Percentiles rank a stretch among this genome's conserved stretches.
Evolutionary conservation across 2,329 filamentous ascomycete genomes (phyloP).

Genomic region (Hymenotorrendiella dingleyae): DNA sequence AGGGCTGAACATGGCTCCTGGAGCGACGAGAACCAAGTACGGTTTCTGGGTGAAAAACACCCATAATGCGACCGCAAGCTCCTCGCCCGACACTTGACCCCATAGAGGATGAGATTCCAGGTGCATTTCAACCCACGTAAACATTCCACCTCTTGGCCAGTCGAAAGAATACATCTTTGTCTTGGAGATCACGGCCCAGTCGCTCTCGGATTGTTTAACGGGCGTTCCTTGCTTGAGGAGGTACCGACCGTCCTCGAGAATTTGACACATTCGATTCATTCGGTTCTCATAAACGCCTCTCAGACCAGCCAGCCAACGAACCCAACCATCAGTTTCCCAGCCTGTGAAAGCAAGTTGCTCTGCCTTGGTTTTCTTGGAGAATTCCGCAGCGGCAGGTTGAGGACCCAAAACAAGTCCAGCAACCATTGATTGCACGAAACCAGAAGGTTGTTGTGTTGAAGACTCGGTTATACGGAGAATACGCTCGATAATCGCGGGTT

Average conservation of each 20-base stretch:
- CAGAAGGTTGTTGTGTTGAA: slow-evolving; percentile 76
- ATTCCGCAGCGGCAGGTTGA: slow-evolving; percentile 45
- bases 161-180: slow-evolving; percentile 68
- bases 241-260: slow-evolving; percentile 63
- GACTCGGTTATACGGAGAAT: slow-evolving; percentile 69
- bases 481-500: slow-evolving; percentile 71
- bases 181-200: slow-evolving; percentile 73
- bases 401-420: slow-evolving; percentile 71
- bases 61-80: slow-evolving; percentile 63
- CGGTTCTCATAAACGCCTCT: slow-evolving; percentile 78
- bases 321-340: slow-evolving; percentile 82
- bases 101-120: slow-evolving; percentile 70
- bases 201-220: slow-evolving; percentile 49
- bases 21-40: slow-evolving; percentile 62
- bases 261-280: slow-evolving; percentile 72
- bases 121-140: slow-evolving; percentile 72
- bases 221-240: slow-evolving; percentile 58
- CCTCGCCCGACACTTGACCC: slow-evolving; percentile 44
- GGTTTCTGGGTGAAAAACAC: slow-evolving; percentile 64
- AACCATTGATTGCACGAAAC: slow-evolving; percentile 82
- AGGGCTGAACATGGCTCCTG: slow-evolving; percentile 69
- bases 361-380: slow-evolving; percentile 33
- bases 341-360: slow-evolving; percentile 40
- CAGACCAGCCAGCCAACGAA: slow-evolving; percentile 83
- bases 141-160: slow-evolving; percentile 87